Evolutionary conservation across 495 filamentous ascomycete genomes (phyloP).

Genomic region (Apodospora peruviana): DNA sequence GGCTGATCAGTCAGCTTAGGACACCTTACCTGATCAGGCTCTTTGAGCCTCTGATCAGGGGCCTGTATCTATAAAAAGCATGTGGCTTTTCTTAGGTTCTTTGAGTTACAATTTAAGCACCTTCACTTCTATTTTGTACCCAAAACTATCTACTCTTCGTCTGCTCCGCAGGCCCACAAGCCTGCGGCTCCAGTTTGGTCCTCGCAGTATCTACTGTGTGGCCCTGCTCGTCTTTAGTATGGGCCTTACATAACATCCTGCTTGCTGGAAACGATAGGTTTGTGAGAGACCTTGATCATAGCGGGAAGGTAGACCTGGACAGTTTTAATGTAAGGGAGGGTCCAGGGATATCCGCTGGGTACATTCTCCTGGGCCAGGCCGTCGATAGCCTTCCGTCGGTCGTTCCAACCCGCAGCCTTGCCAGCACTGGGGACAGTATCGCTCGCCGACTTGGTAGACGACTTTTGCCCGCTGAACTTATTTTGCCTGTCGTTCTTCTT

Average conservation of each 20-base stretch:
- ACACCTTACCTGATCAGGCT: too few species aligned
- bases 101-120: too few species aligned
- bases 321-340: slow-evolving; percentile 37
- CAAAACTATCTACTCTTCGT: too few species aligned
- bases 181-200: too few species aligned
- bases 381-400: slow-evolving; percentile 42
- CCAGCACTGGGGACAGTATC: slow-evolving; percentile 17
- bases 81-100: too few species aligned
- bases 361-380: slow-evolving; percentile 32
- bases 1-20: too few species aligned
- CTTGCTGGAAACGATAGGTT: slow-evolving; percentile 16
- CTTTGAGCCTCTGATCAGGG: too few species aligned
- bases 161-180: too few species aligned
- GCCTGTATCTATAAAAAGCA: too few species aligned
- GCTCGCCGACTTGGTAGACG: slow-evolving; percentile 25
- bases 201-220: too few species aligned
- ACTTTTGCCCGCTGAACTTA: slow-evolving; percentile 37
- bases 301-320: slow-evolving; percentile 37
- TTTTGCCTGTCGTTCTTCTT: slow-evolving; percentile 33
- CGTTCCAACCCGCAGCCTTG: slow-evolving; percentile 35
- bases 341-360: slow-evolving; percentile 39
- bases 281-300: slow-evolving; percentile 35
- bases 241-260: slow-evolving; percentile 13
- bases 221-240: too few species aligned
- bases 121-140: too few species aligned